These are phyloP conservation scores for Vaccinium darrowii DNA, from an alignment of 148 eudicot genomes.

Conservation along the genomic window DNA sequence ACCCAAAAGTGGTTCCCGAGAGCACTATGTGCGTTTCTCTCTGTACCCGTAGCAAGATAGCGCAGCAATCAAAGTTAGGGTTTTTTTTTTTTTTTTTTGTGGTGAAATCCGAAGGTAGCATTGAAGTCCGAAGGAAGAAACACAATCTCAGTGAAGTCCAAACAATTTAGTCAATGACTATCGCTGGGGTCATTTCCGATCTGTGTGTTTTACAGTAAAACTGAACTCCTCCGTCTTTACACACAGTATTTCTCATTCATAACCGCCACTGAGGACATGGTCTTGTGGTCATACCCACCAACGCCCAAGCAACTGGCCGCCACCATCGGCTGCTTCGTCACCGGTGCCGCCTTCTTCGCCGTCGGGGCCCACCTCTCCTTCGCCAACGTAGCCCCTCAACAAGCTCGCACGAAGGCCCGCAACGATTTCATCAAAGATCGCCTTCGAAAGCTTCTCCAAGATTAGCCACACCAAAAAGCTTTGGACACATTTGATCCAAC, in stretches of 20 bases:
- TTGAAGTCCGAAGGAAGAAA: no score
- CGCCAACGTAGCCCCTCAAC: constrained; percentile 65
- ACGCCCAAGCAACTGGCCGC: constrained; percentile 51
- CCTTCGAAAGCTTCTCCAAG: constrained; percentile 55
- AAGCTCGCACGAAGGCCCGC: constrained; percentile 72
- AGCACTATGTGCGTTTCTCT: no score
- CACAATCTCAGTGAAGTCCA: no score
- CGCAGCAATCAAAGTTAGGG: no score
- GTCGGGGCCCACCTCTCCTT: constrained; percentile 64
- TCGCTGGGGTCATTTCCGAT: no score
- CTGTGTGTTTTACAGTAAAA: no score
- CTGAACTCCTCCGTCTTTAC: no score
- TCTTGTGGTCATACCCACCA: constrained; percentile 60
- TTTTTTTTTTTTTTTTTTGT: no score
- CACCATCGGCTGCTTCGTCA: constrained; percentile 37
- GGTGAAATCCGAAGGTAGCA: no score
- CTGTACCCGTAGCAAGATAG: no score
- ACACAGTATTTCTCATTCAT: not conserved
- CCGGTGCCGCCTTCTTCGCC: constrained; percentile 46
- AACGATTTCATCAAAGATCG: constrained; percentile 53
- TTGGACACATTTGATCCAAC: constrained; percentile 8
- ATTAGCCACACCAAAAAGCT: constrained; percentile 14
- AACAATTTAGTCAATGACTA: no score
- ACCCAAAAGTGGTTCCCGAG: no score
- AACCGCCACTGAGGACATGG: constrained; percentile 20